phyloP scores from a whole-genome alignment of 805 yeast species.

The Metschnikowia kofuensis region DNA sequence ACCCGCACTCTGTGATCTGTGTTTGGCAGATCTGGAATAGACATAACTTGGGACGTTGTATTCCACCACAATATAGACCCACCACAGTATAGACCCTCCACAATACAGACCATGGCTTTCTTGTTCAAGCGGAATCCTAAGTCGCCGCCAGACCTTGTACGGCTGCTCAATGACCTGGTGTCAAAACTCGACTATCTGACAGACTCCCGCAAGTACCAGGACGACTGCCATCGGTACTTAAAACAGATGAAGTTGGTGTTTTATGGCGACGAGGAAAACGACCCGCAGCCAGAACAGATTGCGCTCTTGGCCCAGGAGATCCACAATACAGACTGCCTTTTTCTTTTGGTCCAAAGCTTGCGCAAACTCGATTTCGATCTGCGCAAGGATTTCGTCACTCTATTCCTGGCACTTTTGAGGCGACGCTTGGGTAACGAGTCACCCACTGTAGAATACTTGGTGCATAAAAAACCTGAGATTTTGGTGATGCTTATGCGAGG shows the following conservation, averaged over 20 bases:
- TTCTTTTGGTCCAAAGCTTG: constrained; percentile 56
- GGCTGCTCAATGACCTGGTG: constrained; percentile 71
- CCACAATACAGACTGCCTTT: constrained; percentile 66
- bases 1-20: constrained; percentile 1
- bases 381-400: constrained; percentile 71
- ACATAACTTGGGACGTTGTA: not conserved
- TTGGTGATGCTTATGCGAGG: constrained; percentile 61
- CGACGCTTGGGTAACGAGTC: constrained; percentile 72
- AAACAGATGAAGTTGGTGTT: constrained; percentile 63
- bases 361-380: constrained; percentile 82
- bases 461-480: constrained; percentile 59
- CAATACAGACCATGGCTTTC: constrained; percentile 85
- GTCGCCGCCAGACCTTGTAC: constrained; percentile 80
- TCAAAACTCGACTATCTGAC: constrained; percentile 50
- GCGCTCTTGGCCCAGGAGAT: constrained; percentile 78
- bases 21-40: not conserved
- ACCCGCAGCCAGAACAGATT: constrained; percentile 68
- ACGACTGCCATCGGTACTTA: constrained; percentile 67
- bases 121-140: constrained; percentile 88
- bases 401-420: constrained; percentile 75
- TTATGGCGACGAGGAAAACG: constrained; percentile 65
- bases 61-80: not conserved
- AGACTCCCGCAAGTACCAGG: constrained; percentile 55
- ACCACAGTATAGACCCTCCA: too few species aligned
- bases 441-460: constrained; percentile 84